Evolutionary conservation across 345 rosid species (phyloP).

Genomic region (Gossypium anomalum): DNA sequence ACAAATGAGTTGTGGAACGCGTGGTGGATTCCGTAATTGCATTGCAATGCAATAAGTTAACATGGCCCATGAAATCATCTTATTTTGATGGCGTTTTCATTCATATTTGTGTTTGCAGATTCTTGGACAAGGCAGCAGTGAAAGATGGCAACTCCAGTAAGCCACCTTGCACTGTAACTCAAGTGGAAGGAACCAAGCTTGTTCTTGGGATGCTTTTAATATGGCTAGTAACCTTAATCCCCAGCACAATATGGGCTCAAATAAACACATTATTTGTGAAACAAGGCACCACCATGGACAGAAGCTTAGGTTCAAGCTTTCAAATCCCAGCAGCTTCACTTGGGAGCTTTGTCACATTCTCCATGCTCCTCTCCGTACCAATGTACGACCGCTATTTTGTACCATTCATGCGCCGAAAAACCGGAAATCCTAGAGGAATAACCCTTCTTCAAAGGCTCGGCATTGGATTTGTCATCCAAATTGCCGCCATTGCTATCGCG

Average conservation of each 20-base stretch:
- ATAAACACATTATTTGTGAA: constrained; percentile 87
- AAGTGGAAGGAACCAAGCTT: constrained; percentile 79
- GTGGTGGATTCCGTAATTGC: constrained; percentile 13
- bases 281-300: constrained; percentile 82
- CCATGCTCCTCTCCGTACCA: constrained; percentile 83
- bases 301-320: constrained; percentile 49
- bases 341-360: constrained; percentile 72
- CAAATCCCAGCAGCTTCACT: constrained; percentile 82
- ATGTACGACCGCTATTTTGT: constrained; percentile 77
- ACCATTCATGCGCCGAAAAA: constrained; percentile 63
- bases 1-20: constrained; percentile 9
- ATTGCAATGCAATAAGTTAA: not conserved
- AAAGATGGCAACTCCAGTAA: constrained; percentile 30
- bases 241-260: constrained; percentile 88
- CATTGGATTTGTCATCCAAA: constrained; percentile 68
- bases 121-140: constrained; percentile 85
- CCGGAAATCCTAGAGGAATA: constrained; percentile 80
- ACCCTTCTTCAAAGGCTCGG: constrained; percentile 79
- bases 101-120: constrained; percentile 34
- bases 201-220: constrained; percentile 61
- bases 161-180: constrained; percentile 67
- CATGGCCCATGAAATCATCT: not conserved
- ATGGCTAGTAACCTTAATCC: constrained; percentile 77
- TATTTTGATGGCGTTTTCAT: not conserved
- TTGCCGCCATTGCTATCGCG: constrained; percentile 66